phyloP scores from a whole-genome alignment of 306 rosid genomes.

The Glycyrrhiza uralensis region DNA sequence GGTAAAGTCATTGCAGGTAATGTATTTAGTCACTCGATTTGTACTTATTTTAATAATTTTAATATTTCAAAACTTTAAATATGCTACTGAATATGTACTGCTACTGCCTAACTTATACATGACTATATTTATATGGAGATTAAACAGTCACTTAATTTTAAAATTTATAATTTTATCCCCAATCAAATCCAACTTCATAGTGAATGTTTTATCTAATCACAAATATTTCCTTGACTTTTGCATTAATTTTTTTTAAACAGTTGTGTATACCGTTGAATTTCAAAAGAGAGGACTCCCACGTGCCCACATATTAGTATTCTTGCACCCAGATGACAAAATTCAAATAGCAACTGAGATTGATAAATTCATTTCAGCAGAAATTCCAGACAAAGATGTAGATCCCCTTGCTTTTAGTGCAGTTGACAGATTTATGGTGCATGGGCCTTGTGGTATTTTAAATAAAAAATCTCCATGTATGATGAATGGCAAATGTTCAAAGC shows the following conservation, averaged over 20 bases:
- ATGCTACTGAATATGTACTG: too few species aligned
- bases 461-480: neutral
- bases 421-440: neutral
- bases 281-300: neutral
- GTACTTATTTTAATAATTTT: too few species aligned
- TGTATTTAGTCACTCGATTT: too few species aligned
- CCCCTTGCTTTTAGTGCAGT: neutral
- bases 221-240: neutral
- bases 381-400: neutral
- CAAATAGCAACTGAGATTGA: neutral
- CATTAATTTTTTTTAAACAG: neutral
- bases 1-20: neutral
- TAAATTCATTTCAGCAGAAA: neutral
- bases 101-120: too few species aligned
- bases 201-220: too few species aligned
- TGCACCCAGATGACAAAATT: neutral
- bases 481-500: neutral
- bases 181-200: too few species aligned
- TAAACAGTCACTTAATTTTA: too few species aligned
- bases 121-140: too few species aligned
- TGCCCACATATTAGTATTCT: neutral
- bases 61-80: too few species aligned
- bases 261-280: neutral
- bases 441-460: neutral
- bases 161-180: too few species aligned